These are phyloP conservation scores for Brassica carinata DNA, from an alignment of 345 rosid species.

Conservation along the genomic window DNA sequence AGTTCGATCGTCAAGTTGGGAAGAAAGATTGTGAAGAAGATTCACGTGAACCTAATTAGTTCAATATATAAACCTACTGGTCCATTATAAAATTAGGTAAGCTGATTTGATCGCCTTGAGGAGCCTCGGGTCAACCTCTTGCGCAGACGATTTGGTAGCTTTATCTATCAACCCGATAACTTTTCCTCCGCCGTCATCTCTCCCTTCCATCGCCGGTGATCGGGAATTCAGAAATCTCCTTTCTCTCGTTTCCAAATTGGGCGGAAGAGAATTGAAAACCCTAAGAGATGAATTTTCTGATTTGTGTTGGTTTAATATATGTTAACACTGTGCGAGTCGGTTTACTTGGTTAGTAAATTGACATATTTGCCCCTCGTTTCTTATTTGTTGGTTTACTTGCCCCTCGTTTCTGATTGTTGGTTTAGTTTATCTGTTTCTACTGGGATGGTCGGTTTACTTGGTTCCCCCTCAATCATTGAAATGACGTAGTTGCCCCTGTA, in stretches of 20 bases:
- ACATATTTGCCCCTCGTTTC: background rate
- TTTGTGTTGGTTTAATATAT: background rate
- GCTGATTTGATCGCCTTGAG: conserved; percentile 74
- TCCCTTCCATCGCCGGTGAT: conserved; percentile 35
- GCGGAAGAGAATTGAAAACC: background rate
- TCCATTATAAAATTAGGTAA: background rate
- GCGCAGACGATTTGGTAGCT: conserved; percentile 71
- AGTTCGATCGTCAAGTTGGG: background rate
- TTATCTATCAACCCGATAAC: conserved; percentile 62
- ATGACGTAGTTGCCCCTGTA: background rate
- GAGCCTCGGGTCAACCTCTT: conserved; percentile 78
- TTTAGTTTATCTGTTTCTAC: background rate
- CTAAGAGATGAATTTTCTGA: background rate
- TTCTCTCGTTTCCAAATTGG: background rate
- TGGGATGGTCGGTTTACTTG: background rate
- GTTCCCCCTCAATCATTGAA: background rate
- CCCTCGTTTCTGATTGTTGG: background rate
- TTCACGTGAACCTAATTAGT: background rate
- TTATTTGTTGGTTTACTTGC: background rate
- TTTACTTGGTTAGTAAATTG: background rate
- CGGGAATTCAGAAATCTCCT: background rate
- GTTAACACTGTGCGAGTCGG: background rate
- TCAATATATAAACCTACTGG: too few species aligned
- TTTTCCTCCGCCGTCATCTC: conserved; percentile 50
- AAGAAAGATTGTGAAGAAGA: background rate